Evolutionary conservation across 1,284 basidiomycete genomes (phyloP).

Genomic region (Agroathelia rolfsii): DNA sequence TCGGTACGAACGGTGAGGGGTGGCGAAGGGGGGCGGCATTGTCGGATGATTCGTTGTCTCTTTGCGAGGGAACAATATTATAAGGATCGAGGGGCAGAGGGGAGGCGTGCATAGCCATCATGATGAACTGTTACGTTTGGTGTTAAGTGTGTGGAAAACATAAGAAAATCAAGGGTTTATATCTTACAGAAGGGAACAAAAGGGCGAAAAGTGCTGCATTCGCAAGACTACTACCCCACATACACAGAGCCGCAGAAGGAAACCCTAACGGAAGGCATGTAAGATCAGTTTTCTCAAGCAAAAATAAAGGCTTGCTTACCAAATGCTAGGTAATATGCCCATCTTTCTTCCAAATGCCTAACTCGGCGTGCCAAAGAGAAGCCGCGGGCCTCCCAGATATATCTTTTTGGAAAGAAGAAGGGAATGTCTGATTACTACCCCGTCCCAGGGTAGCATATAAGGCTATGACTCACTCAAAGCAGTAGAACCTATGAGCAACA

Average conservation of each 20-base stretch:
- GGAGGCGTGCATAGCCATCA: constrained; percentile 65
- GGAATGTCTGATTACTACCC: no score
- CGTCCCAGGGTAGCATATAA: no score
- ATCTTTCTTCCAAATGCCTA: constrained; percentile 71
- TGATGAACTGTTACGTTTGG: constrained; percentile 48
- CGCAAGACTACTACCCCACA: constrained; percentile 59
- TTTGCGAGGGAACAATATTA: constrained; percentile 43
- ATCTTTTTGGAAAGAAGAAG: no score
- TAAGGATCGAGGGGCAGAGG: constrained; percentile 64
- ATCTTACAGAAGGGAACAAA: constrained; percentile 60
- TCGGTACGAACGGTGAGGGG: constrained; percentile 67
- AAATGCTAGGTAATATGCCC: constrained; percentile 79
- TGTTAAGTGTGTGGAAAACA: constrained; percentile 10
- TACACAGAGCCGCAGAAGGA: constrained; percentile 58
- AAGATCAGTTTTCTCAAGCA: constrained; percentile 1
- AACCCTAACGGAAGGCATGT: constrained; percentile 35
- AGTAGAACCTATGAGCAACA: constrained; percentile 67
- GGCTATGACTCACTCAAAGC: constrained; percentile 71
- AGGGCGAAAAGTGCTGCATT: constrained; percentile 73
- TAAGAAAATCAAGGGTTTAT: constrained; percentile 10
- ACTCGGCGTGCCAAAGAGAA: constrained; percentile 58
- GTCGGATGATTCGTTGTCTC: constrained; percentile 15
- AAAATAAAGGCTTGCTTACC: constrained; percentile 30
- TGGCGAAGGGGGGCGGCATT: constrained; percentile 37
- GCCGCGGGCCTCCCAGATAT: constrained; percentile 69